A percentile compares a stretch with the other conserved stretches of the same genome.
Evolutionary conservation across 305 asterid species (phyloP).

Genomic region (Rubia occidens): DNA sequence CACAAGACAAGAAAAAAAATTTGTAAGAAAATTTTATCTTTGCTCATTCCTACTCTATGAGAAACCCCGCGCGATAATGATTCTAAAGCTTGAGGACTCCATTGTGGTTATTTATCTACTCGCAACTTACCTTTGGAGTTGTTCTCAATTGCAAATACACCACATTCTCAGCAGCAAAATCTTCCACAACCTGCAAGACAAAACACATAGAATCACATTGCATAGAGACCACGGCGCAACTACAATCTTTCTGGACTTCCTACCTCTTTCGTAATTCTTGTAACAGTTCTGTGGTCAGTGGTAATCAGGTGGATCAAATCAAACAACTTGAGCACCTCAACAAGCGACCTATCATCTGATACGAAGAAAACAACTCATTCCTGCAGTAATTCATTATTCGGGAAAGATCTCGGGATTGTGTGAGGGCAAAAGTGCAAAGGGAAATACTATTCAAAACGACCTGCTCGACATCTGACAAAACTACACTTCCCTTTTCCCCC

Average conservation of each 20-base stretch:
- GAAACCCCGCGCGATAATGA: too few species aligned
- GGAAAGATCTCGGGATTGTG: neutral
- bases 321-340: slow-evolving; percentile 81
- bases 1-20: neutral
- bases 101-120: neutral
- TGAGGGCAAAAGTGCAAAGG: slow-evolving; percentile 8
- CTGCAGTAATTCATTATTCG: slow-evolving; percentile 4
- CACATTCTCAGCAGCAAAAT: slow-evolving; percentile 88
- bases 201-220: neutral
- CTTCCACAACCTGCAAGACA: slow-evolving; percentile 60
- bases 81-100: neutral
- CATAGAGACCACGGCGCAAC: slow-evolving; percentile 6
- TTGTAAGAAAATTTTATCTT: too few species aligned
- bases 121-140: slow-evolving; percentile 62
- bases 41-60: too few species aligned
- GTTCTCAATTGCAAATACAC: slow-evolving; percentile 84
- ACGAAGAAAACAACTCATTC: slow-evolving; percentile 18
- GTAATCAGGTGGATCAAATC: slow-evolving; percentile 77
- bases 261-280: slow-evolving; percentile 87
- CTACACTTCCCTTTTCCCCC: slow-evolving; percentile 49
- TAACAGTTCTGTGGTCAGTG: slow-evolving; percentile 70
- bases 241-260: neutral
- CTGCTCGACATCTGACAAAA: slow-evolving; percentile 58
- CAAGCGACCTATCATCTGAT: slow-evolving; percentile 71
- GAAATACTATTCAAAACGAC: slow-evolving; percentile 59